Conservation (phyloP, 306 rosid genomes). For the Glycine latifolia region DNA sequence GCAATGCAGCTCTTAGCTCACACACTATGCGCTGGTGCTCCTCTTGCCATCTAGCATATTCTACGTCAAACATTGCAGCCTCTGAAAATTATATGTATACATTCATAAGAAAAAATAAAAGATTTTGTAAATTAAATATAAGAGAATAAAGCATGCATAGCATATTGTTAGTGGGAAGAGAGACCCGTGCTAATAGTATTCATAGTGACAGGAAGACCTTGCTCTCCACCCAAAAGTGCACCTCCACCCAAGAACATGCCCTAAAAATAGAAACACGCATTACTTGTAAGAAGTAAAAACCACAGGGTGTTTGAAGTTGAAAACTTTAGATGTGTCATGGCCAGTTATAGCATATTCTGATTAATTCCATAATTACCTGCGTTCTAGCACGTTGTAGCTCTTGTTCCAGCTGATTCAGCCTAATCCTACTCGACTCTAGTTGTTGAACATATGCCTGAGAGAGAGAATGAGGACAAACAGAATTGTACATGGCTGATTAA, state of each 20-base stretch:
- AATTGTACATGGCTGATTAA: conserved; percentile 5
- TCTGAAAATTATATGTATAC: conserved; percentile 48
- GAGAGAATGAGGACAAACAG: not conserved
- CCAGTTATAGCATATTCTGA: conserved; percentile 17
- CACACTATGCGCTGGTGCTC: conserved; percentile 82
- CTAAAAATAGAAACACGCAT: conserved; percentile 52
- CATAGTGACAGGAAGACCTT: conserved; percentile 68
- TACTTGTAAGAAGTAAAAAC: not conserved
- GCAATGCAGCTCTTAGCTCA: conserved; percentile 89
- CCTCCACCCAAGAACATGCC: conserved; percentile 77
- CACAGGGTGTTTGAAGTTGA: not conserved
- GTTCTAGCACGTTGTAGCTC: conserved; percentile 84
- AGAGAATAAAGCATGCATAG: not conserved
- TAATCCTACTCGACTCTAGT: conserved; percentile 91
- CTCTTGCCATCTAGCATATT: conserved; percentile 84
- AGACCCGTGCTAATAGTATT: conserved; percentile 75
- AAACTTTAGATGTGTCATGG: conserved; percentile 26
- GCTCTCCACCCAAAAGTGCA: conserved; percentile 76
- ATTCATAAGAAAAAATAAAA: not conserved
- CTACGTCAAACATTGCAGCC: conserved; percentile 85
- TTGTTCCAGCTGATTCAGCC: conserved; percentile 94
- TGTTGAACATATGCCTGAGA: conserved; percentile 97
- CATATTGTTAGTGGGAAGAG: no score
- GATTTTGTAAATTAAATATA: not conserved
- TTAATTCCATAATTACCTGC: conserved; percentile 58